Evolutionary conservation across 164 flowering plant species (phyloP), one percentile per base, ranked within the genome.

Genomic region (Berberis vulgaris): DNA sequence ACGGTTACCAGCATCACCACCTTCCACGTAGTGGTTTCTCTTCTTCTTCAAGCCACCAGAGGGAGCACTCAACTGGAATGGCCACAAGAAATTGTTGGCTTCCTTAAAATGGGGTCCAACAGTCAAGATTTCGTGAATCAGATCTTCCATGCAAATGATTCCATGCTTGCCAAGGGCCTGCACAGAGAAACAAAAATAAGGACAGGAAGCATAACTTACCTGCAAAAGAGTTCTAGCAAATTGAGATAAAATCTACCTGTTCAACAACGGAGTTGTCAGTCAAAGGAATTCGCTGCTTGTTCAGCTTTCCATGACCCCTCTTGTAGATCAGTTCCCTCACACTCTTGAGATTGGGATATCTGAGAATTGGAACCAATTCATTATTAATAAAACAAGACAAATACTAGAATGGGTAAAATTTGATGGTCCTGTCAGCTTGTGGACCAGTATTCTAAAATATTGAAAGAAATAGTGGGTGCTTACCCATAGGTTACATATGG

Each of bases 401-500:
- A 26, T 26, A 26, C 26, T 26, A 26, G 26, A 26, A 26, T 26
- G 26, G 26, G 26, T 26, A 26, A 26, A 26, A 26, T 0, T 26
- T 26, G 26, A 26, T 26, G 26, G 26, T 26, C 26, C 26, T 26
- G 26, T 26, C 26, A 26, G 26, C 26, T 26, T 26, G 26, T 26
- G 26, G 26, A 26, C 26, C 26, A 26, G n/a, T 41, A 57, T 57
- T 3, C 59, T 43, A 57, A 41, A 41, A 57, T 38, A 11, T 40
- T 38, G 43, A 57, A 57, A 57, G 54, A 55, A 10, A 54, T 3
- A 38, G 43, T 13, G 5, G 57, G 62, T 13, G 49, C 69, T 49
- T 71, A 86, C 91, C 88, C 91, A 54, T 72, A 83, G 13, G 91
- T 82, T 44, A 86, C 91, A 62, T 83, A 85, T 38, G 90, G 90